Base-by-base conservation (phyloP, 805 yeast species). In the Saccharomyces paradoxus region DNA sequence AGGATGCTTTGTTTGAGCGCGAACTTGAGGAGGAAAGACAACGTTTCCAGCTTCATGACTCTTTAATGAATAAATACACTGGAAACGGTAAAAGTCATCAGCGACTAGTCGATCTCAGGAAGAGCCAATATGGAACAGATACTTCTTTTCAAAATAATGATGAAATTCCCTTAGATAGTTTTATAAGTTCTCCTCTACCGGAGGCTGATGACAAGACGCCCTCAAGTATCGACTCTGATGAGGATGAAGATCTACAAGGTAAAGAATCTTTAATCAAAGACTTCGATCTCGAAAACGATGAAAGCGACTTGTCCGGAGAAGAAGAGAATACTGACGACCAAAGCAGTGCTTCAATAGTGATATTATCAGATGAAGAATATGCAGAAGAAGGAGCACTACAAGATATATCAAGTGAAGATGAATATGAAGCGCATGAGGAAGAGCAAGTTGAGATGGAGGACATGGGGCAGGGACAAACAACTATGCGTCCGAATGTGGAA, bases 101-200 rank as follows among this genome's bases (percentile, higher is more conserved):
- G 9, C 44, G 44, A 37, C 12, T 37, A 17, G 4, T 37, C 12
- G 44, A 37, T 37, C 44, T 37, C 44, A 37, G 17, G 44, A 37
- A 37, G 44, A 17, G 22, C 3, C 44, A 50, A 4, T 55, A 56
- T 48, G 64, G 61, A 6, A 58, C 61, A 3, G 63, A 62, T 50
- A 62, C 63, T 7, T 60, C 65, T 2, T 60, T 56, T 46, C 58
- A 57, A 48, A 54, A 57, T 37, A 52, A 53, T 31, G 56, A 63
- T 24, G 62, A 61, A n/a, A 37, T 37, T 17, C 44, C 44, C 4
- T 37, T 37, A 37, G 44, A 37, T 17, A 37, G 44, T 17, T 37
- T 37, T 4, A 37, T 37, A 17, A 37, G 13, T 17, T 37, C 44
- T 37, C 24, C 17, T 17, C 17, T 17, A n/a, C 49, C 30, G 8